Base-by-base conservation (phyloP, 2,329 filamentous ascomycete genomes). In the Aschersonia sp. region DNA sequence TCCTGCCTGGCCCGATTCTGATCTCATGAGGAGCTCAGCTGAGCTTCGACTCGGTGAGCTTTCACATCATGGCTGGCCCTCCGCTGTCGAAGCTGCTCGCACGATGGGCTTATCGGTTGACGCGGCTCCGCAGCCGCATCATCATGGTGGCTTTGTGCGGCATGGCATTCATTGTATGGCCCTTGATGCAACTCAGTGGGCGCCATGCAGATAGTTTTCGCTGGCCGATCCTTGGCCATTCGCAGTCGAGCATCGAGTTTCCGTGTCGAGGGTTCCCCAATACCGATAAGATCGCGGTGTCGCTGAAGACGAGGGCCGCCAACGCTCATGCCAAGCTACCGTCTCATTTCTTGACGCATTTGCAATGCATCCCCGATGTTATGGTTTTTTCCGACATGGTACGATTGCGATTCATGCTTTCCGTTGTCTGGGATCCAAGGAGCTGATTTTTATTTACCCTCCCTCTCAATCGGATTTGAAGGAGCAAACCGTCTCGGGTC, bases 221-320 rank as follows among this genome's bases (percentile, higher is more conserved):
- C 7, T 42, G 40, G 40, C 14, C 40, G 9, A 42, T 42, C n/a
- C 11, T 42, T 42, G 40, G 11, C 14, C 40, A 12, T 14, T 22
- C 40, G 40, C 40, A 42, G 14, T 65, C 61, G 47, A 65, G 66
- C 53, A 63, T 65, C 40, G 63, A 56, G 50, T 52, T 55, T 12
- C 58, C 61, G 2, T 74, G 71, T 54, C 58, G 60, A 42, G 59
- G 59, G 49, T 68, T 73, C 46, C 68, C 69, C 9, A 54, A 66
- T 47, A 66, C 65, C 39, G 60, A 68, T 32, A 65, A 67, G 50
- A 63, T 74, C 43, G 63, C 71, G 33, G 60, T 79, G 31, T 66
- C 79, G 48, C 71, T 80, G 63, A 79, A 79, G 61, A 79, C 76
- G 1, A 75, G 76, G 43, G 73, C 75, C 3, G 76, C 73, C 42